These are phyloP conservation scores for Candida arabinofermentans DNA, from an alignment of 805 yeast genomes.

Conservation along the genomic window DNA sequence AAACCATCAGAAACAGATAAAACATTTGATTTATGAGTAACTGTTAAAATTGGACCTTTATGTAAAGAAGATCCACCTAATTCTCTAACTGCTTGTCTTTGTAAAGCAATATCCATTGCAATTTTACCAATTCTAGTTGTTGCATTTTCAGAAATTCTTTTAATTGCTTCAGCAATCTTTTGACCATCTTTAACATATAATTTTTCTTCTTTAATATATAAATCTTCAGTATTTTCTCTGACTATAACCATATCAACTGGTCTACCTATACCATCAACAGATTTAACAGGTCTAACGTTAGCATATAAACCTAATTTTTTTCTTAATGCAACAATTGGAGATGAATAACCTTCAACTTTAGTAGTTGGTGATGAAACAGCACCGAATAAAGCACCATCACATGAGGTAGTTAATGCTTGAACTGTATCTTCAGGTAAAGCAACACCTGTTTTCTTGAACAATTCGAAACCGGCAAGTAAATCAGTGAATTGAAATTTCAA, in stretches of 20 bases:
- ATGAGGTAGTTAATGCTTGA: constrained; percentile 63
- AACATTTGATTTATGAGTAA: constrained; percentile 95
- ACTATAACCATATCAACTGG: constrained; percentile 97
- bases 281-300: constrained; percentile 95
- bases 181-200: constrained; percentile 76
- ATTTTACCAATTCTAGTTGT: constrained; percentile 81
- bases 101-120: constrained; percentile 89
- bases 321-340: constrained; percentile 98
- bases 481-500: constrained; percentile 82
- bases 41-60: constrained; percentile 66
- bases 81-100: constrained; percentile 77
- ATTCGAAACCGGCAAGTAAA: constrained; percentile 91
- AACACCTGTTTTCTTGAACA: constrained; percentile 89
- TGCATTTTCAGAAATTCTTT: constrained; percentile 90
- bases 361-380: constrained; percentile 94
- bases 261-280: constrained; percentile 79
- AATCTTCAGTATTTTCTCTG: constrained; percentile 97
- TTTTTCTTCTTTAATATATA: constrained; percentile 91
- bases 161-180: constrained; percentile 94
- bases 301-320: constrained; percentile 93
- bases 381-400: constrained; percentile 97
- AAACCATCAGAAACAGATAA: constrained; percentile 90
- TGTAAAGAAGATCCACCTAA: constrained; percentile 53
- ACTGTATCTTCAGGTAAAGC: constrained; percentile 95
- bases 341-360: constrained; percentile 94